A percentile compares a stretch with the other conserved stretches of the same genome.
phyloP scores from a whole-genome alignment of 345 rosid species.

The Citrus trifoliata region DNA sequence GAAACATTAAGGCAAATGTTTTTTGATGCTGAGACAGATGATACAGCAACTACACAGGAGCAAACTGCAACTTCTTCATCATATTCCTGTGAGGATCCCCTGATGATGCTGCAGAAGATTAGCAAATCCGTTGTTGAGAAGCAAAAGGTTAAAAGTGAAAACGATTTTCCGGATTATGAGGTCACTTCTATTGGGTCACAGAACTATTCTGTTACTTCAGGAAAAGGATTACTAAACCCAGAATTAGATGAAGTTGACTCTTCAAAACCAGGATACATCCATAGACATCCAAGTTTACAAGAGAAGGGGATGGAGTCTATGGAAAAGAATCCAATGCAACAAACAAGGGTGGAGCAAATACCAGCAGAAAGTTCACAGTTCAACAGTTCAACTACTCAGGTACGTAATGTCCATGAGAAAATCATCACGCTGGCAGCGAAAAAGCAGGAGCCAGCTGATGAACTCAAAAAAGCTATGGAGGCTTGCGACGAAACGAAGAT shows the following conservation, averaged over 20 bases:
- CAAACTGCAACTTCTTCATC: slow-evolving; percentile 23
- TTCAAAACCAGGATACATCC: slow-evolving; percentile 15
- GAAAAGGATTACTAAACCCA: slow-evolving; percentile 39
- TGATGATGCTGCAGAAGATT: slow-evolving; percentile 11
- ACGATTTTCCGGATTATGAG: slow-evolving; percentile 23
- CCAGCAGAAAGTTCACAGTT: slow-evolving; percentile 8
- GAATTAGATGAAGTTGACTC: slow-evolving; percentile 27
- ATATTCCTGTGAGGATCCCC: slow-evolving; percentile 24
- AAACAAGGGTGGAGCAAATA: slow-evolving; percentile 13
- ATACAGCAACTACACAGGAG: slow-evolving; percentile 4
- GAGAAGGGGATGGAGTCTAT: slow-evolving; percentile 17
- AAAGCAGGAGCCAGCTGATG: slow-evolving; percentile 25
- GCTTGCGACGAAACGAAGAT: slow-evolving; percentile 11
- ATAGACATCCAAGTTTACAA: slow-evolving; percentile 8
- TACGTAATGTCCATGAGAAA: slow-evolving; percentile 22
- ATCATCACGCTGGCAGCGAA: slow-evolving; percentile 17
- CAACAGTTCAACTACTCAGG: slow-evolving; percentile 14
- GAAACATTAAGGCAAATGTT: slow-evolving; percentile 47
- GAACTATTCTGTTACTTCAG: slow-evolving; percentile 29
- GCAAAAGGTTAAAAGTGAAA: slow-evolving; percentile 17
- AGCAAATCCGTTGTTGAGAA: slow-evolving; percentile 25
- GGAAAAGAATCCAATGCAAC: slow-evolving; percentile 16
- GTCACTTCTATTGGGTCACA: slow-evolving; percentile 19
- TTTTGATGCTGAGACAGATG: slow-evolving; percentile 29
- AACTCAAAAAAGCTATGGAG: slow-evolving; percentile 7